Evolutionary conservation across 1,284 basidiomycete species (phyloP).

Genomic region (Lentinula novae-zelandiae): DNA sequence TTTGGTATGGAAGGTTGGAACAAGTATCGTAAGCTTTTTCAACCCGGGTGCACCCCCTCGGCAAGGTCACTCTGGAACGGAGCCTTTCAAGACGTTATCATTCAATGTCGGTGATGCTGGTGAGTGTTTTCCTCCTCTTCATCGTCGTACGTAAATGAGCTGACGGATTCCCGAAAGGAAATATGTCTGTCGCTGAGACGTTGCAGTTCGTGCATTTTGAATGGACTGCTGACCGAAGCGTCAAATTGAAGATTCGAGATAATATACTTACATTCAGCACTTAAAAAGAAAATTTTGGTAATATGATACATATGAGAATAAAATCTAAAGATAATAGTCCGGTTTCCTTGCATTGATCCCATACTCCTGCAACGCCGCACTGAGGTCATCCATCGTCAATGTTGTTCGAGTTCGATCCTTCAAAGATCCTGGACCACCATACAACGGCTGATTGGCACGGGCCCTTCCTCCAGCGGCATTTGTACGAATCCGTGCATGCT

Average conservation of each 20-base stretch:
- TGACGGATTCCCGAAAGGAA: constrained; percentile 36
- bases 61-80: constrained; percentile 75
- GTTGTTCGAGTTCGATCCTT: constrained; percentile 80
- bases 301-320: not conserved
- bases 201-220: constrained; percentile 65
- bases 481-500: constrained; percentile 93
- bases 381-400: constrained; percentile 96
- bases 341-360: constrained; percentile 94
- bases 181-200: constrained; percentile 68
- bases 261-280: constrained; percentile 83
- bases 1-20: constrained; percentile 88
- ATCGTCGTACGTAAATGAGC: not conserved
- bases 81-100: constrained; percentile 80
- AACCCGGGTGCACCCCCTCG: constrained; percentile 87
- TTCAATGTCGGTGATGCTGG: constrained; percentile 72
- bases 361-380: constrained; percentile 89
- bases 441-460: constrained; percentile 47
- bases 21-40: constrained; percentile 84
- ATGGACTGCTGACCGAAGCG: constrained; percentile 81
- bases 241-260: constrained; percentile 77
- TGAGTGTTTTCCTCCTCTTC: constrained; percentile 25
- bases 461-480: constrained; percentile 70
- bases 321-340: constrained; percentile 73
- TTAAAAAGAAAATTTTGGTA: not conserved
- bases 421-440: constrained; percentile 51